Evolutionary conservation across 306 rosid species (phyloP), one percentile per base, ranked within the genome.

Genomic region (Ochetophila trinervis): DNA sequence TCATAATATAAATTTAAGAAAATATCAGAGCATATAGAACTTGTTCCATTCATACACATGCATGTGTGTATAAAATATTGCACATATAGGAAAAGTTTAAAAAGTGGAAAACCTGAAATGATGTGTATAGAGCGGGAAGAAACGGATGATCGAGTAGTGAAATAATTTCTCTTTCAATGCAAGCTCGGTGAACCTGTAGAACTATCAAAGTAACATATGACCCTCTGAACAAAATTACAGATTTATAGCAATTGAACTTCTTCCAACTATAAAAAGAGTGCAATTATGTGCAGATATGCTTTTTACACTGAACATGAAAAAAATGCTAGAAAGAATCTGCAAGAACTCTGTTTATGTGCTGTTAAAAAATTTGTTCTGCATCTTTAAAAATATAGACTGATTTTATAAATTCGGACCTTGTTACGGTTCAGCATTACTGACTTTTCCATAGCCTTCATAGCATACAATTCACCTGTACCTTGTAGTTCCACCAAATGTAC

Each of bases 381-480:
- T 50, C 36, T 27, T 30, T 53, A 60, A 66, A 71, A 74, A 55
- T 44, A 50, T 21, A 30, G 36, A 57, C n/a, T 59, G 73, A 42
- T 68, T 63, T 44, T 70, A 66, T 60, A 71, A 60, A 62, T 72
- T 51, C 77, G 62, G 52, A 93, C 98, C 98, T 93, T 93, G 82
- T 93, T 93, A 49, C 98, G 98, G 72, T 84, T 87, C 56, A 89
- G 65, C 89, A 93, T 86, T 56, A 72, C 72, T 47, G 96, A 79
- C 78, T 93, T 93, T 62, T 89, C 98, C 93, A 93, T 93, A 66
- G 97, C 97, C 85, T 93, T 93, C 96, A 93, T 93, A 67, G 98
- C 97, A 73, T 75, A 93, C 58, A 87, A 77, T 79, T 89, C 91
- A 10, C 88, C 83, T 0, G 94, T 76, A 34, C 91, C 97, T 76